These are phyloP conservation scores for Daedalea quercina DNA, from an alignment of 768 basidiomycete species.

Conservation along the genomic window DNA sequence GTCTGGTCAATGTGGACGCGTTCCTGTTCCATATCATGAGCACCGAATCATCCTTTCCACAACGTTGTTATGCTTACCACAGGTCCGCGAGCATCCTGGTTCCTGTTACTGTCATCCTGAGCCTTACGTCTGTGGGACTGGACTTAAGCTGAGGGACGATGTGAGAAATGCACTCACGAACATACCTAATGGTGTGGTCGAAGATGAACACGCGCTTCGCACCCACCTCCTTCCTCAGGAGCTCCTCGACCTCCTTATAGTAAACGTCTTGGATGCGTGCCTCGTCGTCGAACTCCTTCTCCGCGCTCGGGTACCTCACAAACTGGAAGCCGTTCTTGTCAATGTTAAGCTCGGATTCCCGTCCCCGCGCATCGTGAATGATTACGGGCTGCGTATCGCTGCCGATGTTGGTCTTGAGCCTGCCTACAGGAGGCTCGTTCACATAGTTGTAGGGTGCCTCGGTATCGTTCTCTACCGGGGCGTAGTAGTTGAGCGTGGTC, in stretches of 20 bases:
- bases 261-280: conserved; percentile 27
- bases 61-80: conserved; percentile 22
- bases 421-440: conserved; percentile 19
- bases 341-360: conserved; percentile 19
- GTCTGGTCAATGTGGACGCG: conserved; percentile 40
- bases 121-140: conserved; percentile 20
- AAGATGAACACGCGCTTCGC: conserved; percentile 36
- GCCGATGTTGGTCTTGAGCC: conserved; percentile 19
- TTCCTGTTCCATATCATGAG: conserved; percentile 16
- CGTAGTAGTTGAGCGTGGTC: conserved; percentile 32
- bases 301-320: conserved; percentile 22
- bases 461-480: conserved; percentile 13
- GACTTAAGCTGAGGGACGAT: neutral
- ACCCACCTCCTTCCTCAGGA: conserved; percentile 33
- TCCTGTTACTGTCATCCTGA: neutral
- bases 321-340: conserved; percentile 38
- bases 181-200: conserved; percentile 36
- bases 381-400: conserved; percentile 7
- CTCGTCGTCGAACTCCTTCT: conserved; percentile 34
- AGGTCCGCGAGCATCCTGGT: conserved; percentile 16
- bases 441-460: conserved; percentile 28
- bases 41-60: conserved; percentile 6
- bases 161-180: neutral
- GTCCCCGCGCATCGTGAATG: conserved; percentile 19
- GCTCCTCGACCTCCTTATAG: conserved; percentile 31